Percentiles rank a stretch among this genome's conserved stretches.
phyloP scores from a whole-genome alignment of 371 early-diverging fungal species.

The Saksenaea vasiformis region DNA sequence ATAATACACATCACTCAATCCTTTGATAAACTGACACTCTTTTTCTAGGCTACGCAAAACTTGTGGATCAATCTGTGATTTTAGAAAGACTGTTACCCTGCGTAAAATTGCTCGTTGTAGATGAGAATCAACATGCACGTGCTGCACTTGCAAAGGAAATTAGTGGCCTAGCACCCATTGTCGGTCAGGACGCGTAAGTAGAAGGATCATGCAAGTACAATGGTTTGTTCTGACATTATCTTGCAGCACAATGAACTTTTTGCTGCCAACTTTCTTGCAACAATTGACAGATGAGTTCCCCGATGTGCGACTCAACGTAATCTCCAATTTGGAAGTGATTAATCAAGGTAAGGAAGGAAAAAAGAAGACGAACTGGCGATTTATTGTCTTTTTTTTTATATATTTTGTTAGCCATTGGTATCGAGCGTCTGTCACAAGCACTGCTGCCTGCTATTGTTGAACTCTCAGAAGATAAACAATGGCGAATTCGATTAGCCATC shows the following conservation, averaged over 20 bases:
- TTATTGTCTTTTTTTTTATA: too few species aligned
- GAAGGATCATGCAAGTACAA: not conserved
- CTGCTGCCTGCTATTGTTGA: constrained; percentile 97
- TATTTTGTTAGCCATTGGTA: constrained; percentile 96
- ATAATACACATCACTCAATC: not conserved
- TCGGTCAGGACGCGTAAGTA: constrained; percentile 89
- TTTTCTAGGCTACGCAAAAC: constrained; percentile 74
- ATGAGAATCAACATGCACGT: constrained; percentile 95
- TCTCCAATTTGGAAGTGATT: constrained; percentile 94
- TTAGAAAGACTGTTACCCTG: constrained; percentile 85
- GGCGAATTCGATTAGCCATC: constrained; percentile 98
- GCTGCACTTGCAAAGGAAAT: constrained; percentile 95
- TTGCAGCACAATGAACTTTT: constrained; percentile 85
- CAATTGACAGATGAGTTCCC: constrained; percentile 96
- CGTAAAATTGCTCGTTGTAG: constrained; percentile 88
- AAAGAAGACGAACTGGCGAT: too few species aligned
- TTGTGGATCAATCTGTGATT: constrained; percentile 80
- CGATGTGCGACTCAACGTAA: constrained; percentile 97
- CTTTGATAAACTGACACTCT: not conserved
- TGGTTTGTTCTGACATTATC: constrained; percentile 1
- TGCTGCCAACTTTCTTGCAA: constrained; percentile 92
- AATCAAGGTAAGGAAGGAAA: constrained; percentile 68
- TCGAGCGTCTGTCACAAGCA: constrained; percentile 95
- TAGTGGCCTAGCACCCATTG: constrained; percentile 91
- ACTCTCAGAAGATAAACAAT: constrained; percentile 98